phyloP scores from a whole-genome alignment of 208 protist species.

The Trypanosoma vivax region DNA sequence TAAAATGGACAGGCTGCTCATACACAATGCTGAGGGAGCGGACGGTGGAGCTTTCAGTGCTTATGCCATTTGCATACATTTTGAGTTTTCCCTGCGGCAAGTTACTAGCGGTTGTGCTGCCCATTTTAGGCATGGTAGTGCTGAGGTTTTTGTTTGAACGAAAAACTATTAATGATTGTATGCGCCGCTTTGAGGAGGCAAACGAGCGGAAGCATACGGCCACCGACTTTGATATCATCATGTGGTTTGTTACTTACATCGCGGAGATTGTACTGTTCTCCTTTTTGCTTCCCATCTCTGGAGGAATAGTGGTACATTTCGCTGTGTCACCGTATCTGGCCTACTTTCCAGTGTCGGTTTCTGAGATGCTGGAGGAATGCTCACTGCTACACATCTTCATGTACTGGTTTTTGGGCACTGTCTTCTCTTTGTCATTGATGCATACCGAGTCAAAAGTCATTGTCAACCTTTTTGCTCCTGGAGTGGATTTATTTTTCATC shows the following conservation, averaged over 20 bases:
- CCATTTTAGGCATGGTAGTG: slow-evolving; percentile 9
- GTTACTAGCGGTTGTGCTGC: neutral
- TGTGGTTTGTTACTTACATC: slow-evolving; percentile 52
- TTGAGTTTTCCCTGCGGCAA: slow-evolving; percentile 6
- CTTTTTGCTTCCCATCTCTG: slow-evolving; percentile 30
- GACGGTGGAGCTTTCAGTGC: slow-evolving; percentile 5
- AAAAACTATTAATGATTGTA: slow-evolving; percentile 25
- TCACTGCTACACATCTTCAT: slow-evolving; percentile 31
- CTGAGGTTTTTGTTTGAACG: slow-evolving; percentile 27
- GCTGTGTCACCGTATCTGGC: slow-evolving; percentile 46
- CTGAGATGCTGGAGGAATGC: slow-evolving; percentile 25
- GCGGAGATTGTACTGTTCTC: slow-evolving; percentile 51
- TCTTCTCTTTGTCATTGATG: slow-evolving; percentile 42
- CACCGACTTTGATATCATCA: slow-evolving; percentile 22
- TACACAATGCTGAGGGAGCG: neutral
- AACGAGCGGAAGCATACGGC: slow-evolving; percentile 27
- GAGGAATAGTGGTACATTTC: slow-evolving; percentile 54
- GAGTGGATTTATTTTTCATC: slow-evolving; percentile 76
- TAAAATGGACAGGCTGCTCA: slow-evolving; percentile 8
- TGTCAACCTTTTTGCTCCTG: slow-evolving; percentile 59
- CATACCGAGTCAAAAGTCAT: slow-evolving; percentile 46
- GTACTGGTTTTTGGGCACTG: slow-evolving; percentile 55
- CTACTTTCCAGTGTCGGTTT: slow-evolving; percentile 25
- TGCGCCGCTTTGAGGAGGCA: slow-evolving; percentile 47
- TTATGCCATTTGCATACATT: slow-evolving; percentile 8